Evolutionary conservation across 1,139 yeast genomes (phyloP).

Genomic region (Kodamaea plutei): DNA sequence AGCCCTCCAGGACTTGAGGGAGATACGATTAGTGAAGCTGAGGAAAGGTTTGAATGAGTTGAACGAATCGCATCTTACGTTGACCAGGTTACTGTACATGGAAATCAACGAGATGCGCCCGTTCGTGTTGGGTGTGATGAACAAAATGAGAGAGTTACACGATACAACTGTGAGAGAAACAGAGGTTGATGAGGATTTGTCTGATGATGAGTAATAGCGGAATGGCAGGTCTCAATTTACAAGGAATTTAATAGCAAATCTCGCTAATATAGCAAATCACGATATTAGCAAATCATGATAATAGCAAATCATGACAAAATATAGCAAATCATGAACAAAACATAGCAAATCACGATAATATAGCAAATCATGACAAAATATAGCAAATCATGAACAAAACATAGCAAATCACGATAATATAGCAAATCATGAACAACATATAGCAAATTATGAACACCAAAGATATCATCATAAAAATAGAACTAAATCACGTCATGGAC

Average conservation of each 20-base stretch:
- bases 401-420: too few species aligned
- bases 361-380: too few species aligned
- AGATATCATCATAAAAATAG: too few species aligned
- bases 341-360: too few species aligned
- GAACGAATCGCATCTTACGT: constrained; percentile 78
- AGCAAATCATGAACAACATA: too few species aligned
- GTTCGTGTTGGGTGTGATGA: constrained; percentile 75
- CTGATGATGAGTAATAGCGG: constrained; percentile 13
- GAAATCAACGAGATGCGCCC: constrained; percentile 90
- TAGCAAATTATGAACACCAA: too few species aligned
- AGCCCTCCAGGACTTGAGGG: constrained; percentile 76
- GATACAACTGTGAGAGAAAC: constrained; percentile 27
- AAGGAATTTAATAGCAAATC: background rate
- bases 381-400: too few species aligned
- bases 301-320: too few species aligned
- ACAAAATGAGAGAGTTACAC: constrained; percentile 56
- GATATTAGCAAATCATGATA: too few species aligned
- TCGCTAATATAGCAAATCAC: background rate
- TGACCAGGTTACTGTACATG: constrained; percentile 76
- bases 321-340: too few species aligned
- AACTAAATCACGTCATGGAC: too few species aligned
- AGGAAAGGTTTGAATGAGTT: constrained; percentile 72
- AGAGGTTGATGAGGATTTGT: constrained; percentile 22
- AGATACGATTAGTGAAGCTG: constrained; percentile 75
- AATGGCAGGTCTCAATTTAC: background rate